These are phyloP conservation scores for Boletus sp. DNA, from an alignment of 768 basidiomycete genomes.

Conservation along the genomic window DNA sequence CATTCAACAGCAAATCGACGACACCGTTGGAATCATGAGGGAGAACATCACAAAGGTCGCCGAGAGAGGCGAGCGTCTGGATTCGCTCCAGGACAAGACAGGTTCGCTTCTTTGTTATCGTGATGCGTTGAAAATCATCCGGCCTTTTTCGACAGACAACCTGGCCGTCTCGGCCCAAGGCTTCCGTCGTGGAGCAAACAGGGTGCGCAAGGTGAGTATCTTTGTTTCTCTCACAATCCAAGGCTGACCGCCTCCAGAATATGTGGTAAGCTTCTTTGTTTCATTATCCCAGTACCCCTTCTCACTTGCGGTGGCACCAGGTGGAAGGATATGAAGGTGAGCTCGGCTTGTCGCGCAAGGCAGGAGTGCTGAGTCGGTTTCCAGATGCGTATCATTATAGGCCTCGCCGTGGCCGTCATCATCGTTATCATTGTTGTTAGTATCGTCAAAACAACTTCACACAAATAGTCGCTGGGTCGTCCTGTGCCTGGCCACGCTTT, in stretches of 20 bases:
- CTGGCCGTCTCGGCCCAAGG: constrained; percentile 98
- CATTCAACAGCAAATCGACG: constrained; percentile 96
- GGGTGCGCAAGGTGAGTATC: constrained; percentile 83
- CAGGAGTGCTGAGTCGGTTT: constrained; percentile 12
- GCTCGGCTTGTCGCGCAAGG: constrained; percentile 14
- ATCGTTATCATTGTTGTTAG: constrained; percentile 95
- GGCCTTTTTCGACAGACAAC: constrained; percentile 59
- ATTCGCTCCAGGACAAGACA: constrained; percentile 96
- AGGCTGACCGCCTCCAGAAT: constrained; percentile 48
- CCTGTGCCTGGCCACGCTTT: not conserved
- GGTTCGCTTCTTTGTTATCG: constrained; percentile 52
- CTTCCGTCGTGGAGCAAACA: constrained; percentile 95
- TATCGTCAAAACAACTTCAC: constrained; percentile 77
- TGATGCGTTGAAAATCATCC: not conserved
- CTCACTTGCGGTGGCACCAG: constrained; percentile 36
- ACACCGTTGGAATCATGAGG: constrained; percentile 96
- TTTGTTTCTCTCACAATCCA: not conserved
- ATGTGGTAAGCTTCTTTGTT: constrained; percentile 71
- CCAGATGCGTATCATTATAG: constrained; percentile 97
- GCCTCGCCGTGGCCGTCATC: constrained; percentile 83
- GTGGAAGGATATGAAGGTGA: constrained; percentile 98
- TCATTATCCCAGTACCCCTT: not conserved
- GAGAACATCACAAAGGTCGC: constrained; percentile 97
- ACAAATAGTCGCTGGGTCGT: constrained; percentile 35
- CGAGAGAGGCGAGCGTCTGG: constrained; percentile 91